phyloP scores from a whole-genome alignment of 2,329 filamentous ascomycete genomes.

The Nigrograna mackinnonii region DNA sequence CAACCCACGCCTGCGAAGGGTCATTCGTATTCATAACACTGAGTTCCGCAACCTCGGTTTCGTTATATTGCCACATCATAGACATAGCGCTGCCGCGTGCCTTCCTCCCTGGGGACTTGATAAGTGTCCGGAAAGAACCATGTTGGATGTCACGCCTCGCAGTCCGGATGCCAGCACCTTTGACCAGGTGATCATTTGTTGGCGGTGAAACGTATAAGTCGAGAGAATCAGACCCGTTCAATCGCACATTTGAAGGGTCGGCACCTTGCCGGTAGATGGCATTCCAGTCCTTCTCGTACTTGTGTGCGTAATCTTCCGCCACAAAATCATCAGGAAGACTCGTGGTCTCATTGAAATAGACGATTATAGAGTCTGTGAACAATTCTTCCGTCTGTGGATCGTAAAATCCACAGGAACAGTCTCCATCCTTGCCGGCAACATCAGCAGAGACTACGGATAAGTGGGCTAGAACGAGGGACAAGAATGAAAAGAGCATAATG shows the following conservation, averaged over 20 bases:
- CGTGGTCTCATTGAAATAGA: constrained; percentile 56
- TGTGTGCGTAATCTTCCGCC: constrained; percentile 45
- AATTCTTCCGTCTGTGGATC: constrained; percentile 42
- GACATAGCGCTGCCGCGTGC: constrained; percentile 48
- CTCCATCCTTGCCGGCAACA: constrained; percentile 17
- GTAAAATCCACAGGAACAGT: constrained; percentile 53
- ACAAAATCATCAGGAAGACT: constrained; percentile 41
- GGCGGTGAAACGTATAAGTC: constrained; percentile 38
- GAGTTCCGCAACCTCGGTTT: constrained; percentile 46
- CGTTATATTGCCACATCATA: constrained; percentile 52
- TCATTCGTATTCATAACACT: constrained; percentile 52
- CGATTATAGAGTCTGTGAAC: constrained; percentile 53
- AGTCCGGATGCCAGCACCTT: constrained; percentile 48
- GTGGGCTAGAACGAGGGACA: constrained; percentile 11
- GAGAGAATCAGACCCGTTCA: constrained; percentile 38
- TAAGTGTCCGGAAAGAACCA: constrained; percentile 50
- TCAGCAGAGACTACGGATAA: constrained; percentile 16
- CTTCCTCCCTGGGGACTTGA: constrained; percentile 44
- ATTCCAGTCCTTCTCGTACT: constrained; percentile 53
- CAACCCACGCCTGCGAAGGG: constrained; percentile 40
- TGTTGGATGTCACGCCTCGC: constrained; percentile 51
- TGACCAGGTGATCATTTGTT: constrained; percentile 44
- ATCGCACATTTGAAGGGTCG: constrained; percentile 41
- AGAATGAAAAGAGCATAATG: constrained; percentile 15
- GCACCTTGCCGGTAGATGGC: constrained; percentile 49